Base-by-base conservation (phyloP, 177 flowering plant genomes). In the Vitis hybrid region DNA sequence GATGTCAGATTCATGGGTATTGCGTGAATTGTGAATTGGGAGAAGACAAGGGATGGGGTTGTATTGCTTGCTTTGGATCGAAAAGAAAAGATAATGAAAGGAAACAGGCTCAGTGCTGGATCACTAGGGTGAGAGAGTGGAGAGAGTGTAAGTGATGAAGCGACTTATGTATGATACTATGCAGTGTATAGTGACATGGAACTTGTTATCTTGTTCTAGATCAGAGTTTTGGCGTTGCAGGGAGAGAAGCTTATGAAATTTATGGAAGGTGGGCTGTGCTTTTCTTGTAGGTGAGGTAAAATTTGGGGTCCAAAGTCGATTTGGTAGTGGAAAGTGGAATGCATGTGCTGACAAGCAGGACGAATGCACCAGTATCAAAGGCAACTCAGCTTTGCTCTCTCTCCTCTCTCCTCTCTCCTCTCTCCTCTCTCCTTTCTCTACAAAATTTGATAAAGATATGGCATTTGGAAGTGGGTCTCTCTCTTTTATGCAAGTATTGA, bases 271-370 rank as follows among this genome's bases (percentile, higher is more conserved):
- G 74, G 80, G 79, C 18, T 63, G 70, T 11, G 41, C 13, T 8
- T 24, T 90, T 83, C 97, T 90, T 91, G 94, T 69, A 24, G 76
- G 76, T 67, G 84, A 83, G 88, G 91, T 66, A 77, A 82, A 84
- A 74, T 74, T 67, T 75, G 74, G 80, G 87, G 83, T 85, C 86
- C 83, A 83, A 83, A 84, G 89, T 84, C 53, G 88, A 85, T 86
- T 88, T 89, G 83, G 86, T 79, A 79, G 88, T 76, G 89, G 91
- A 89, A 92, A 94, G 97, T 92, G 93, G 92, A 83, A 69, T 83
- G 92, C 94, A 94, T 92, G 97, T 94, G 98, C 75, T 81, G 85
- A 85, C 88, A 84, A 86, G 83, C 77, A 80, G 80, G 78, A 80
- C 68, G 72, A 74, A 61, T 74, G 78, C 78, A 76, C 68, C 79